A percentile compares a stretch with the other conserved stretches of the same genome.
These are phyloP conservation scores for Rubroboletus satanas DNA, from an alignment of 768 basidiomycete genomes.

Conservation along the genomic window DNA sequence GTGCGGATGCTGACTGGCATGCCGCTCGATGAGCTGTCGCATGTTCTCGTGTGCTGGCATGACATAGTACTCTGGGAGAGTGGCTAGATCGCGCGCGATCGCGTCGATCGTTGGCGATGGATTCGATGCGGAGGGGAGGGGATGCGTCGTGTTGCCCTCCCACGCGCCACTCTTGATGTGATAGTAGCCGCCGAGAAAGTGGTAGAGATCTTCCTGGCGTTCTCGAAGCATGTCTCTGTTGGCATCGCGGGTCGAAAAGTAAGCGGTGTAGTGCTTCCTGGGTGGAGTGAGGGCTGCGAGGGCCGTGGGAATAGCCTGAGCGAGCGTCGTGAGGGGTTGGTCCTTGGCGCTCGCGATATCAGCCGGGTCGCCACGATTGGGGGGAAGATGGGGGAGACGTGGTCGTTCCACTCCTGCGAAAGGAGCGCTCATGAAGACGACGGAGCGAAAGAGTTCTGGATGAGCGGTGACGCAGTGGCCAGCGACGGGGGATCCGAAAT, in stretches of 20 bases:
- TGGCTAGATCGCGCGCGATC: constrained; percentile 34
- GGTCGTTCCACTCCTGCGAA: constrained; percentile 45
- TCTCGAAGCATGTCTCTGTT: constrained; percentile 40
- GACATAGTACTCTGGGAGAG: constrained; percentile 57
- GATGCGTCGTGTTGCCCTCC: constrained; percentile 39
- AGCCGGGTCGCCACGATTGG: not conserved
- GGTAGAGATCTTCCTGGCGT: constrained; percentile 14
- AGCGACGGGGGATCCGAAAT: constrained; percentile 54
- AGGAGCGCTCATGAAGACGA: constrained; percentile 60
- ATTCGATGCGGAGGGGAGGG: constrained; percentile 32
- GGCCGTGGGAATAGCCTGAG: constrained; percentile 4
- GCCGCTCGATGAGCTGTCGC: constrained; percentile 42
- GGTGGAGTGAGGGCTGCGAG: constrained; percentile 46
- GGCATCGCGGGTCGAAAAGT: constrained; percentile 46
- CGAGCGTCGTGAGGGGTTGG: constrained; percentile 9
- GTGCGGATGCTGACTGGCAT: constrained; percentile 29
- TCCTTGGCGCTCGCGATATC: constrained; percentile 3
- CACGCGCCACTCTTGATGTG: constrained; percentile 60
- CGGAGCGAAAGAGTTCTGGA: constrained; percentile 52
- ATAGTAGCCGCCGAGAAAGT: constrained; percentile 25
- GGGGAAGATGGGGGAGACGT: constrained; percentile 6
- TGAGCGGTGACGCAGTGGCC: constrained; percentile 50
- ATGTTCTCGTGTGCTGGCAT: constrained; percentile 54
- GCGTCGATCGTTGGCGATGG: constrained; percentile 18
- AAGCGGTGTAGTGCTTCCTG: constrained; percentile 54